These are phyloP conservation scores for Aspergillus transmontanensis DNA, from an alignment of 2,329 filamentous ascomycete species.

Conservation along the genomic window DNA sequence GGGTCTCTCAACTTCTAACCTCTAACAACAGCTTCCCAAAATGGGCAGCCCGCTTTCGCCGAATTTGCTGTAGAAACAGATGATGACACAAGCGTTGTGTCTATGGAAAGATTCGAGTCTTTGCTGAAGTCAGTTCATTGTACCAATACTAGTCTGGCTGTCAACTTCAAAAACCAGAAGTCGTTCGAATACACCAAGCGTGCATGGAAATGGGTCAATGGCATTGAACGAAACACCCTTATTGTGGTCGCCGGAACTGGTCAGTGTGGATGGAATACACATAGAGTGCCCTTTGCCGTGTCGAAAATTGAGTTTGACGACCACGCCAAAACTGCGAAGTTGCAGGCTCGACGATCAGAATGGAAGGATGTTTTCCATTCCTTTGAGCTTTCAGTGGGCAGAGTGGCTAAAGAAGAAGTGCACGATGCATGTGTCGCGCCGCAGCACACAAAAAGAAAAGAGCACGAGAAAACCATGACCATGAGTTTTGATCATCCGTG, in stretches of 20 bases:
- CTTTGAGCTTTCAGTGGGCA: constrained; percentile 24
- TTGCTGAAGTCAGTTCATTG: constrained; percentile 20
- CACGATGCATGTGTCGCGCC: neutral
- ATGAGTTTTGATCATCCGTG: constrained; percentile 21
- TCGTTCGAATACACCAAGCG: constrained; percentile 18
- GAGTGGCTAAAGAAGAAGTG: neutral
- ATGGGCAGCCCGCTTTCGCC: constrained; percentile 19
- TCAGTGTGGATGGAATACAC: constrained; percentile 26
- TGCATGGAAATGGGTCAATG: constrained; percentile 26
- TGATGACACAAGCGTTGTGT: constrained; percentile 21
- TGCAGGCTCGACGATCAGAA: constrained; percentile 18
- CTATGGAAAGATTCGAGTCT: constrained; percentile 20
- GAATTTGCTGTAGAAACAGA: constrained; percentile 21
- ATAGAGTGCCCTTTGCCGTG: constrained; percentile 24
- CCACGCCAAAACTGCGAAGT: constrained; percentile 13
- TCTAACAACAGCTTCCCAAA: constrained; percentile 12
- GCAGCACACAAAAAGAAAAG: constrained; percentile 6
- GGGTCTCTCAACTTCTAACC: neutral
- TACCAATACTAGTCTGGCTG: constrained; percentile 18
- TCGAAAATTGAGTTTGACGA: constrained; percentile 21
- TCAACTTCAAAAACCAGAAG: constrained; percentile 17
- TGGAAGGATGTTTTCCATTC: constrained; percentile 23
- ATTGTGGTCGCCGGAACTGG: constrained; percentile 24
- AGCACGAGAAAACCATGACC: constrained; percentile 13
- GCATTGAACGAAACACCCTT: constrained; percentile 17